Percentiles rank a stretch among this genome's conserved stretches.
These are phyloP conservation scores for Lenwebbia sp. DNA, from an alignment of 345 rosid genomes.

Conservation along the genomic window DNA sequence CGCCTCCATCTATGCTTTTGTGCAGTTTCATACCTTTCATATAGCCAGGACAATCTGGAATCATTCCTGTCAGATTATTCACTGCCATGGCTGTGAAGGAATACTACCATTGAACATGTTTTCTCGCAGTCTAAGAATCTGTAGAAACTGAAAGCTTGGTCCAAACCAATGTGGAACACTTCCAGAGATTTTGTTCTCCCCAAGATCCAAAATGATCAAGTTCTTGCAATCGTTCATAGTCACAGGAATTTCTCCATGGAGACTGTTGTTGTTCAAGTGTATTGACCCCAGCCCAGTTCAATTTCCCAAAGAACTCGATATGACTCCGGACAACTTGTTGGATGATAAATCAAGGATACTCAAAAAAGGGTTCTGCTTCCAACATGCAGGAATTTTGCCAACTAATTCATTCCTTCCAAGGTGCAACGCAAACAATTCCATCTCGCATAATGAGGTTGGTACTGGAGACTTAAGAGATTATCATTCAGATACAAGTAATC, in stretches of 20 bases:
- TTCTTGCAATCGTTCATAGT: background rate
- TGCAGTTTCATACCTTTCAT: background rate
- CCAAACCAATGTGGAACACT: background rate
- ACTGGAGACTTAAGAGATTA: background rate
- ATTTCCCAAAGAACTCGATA: background rate
- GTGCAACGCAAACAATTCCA: background rate
- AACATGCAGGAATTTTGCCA: background rate
- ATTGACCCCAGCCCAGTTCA: background rate
- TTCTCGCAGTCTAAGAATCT: background rate
- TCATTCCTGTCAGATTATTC: background rate
- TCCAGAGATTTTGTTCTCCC: background rate
- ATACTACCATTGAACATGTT: background rate
- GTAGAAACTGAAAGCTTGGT: background rate
- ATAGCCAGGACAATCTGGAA: background rate
- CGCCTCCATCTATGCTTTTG: background rate
- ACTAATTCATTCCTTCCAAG: background rate
- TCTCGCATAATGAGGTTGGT: background rate
- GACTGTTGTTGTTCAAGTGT: background rate
- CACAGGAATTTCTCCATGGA: background rate
- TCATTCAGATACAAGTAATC: background rate
- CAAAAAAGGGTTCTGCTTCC: accelerated
- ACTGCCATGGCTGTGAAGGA: background rate
- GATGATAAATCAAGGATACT: background rate
- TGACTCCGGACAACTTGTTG: slow-evolving; percentile 1
- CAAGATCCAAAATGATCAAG: background rate